These are phyloP conservation scores for Aschersonia sp. DNA, from an alignment of 2,329 filamentous ascomycete species.

Conservation along the genomic window DNA sequence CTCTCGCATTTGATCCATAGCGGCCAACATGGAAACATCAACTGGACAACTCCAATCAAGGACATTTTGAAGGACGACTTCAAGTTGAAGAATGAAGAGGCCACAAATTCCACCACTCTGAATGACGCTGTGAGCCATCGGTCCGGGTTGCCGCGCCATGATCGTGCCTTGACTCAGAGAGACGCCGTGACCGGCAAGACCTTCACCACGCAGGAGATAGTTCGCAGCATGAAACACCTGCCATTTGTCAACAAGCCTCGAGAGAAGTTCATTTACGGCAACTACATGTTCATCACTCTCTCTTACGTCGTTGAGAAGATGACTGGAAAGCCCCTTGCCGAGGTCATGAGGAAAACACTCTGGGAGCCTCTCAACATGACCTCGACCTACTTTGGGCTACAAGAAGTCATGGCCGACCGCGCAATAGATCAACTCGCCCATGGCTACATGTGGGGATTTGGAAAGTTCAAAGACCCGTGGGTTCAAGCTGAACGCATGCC, in stretches of 20 bases:
- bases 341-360: conserved; percentile 19
- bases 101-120: conserved; percentile 33
- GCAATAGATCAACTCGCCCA: conserved; percentile 18
- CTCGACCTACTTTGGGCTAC: conserved; percentile 21
- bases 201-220: conserved; percentile 15
- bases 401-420: conserved; percentile 11
- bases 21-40: conserved; percentile 15
- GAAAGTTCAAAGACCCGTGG: conserved; percentile 8
- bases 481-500: conserved; percentile 10
- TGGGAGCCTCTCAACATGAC: neutral
- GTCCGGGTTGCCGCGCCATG: conserved; percentile 23
- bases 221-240: conserved; percentile 29
- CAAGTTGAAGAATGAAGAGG: conserved; percentile 27
- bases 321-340: conserved; percentile 19
- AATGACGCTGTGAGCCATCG: conserved; percentile 40
- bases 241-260: conserved; percentile 28
- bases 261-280: conserved; percentile 31
- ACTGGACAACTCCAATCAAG: conserved; percentile 31
- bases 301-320: conserved; percentile 29
- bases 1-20: conserved; percentile 35
- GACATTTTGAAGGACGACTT: conserved; percentile 36
- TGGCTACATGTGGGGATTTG: conserved; percentile 25
- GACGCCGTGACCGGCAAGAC: neutral
- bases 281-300: conserved; percentile 32
- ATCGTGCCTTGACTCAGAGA: neutral